Evolutionary conservation across 345 rosid genomes (phyloP).

Genomic region (Zanthoxylum bungeanum): DNA sequence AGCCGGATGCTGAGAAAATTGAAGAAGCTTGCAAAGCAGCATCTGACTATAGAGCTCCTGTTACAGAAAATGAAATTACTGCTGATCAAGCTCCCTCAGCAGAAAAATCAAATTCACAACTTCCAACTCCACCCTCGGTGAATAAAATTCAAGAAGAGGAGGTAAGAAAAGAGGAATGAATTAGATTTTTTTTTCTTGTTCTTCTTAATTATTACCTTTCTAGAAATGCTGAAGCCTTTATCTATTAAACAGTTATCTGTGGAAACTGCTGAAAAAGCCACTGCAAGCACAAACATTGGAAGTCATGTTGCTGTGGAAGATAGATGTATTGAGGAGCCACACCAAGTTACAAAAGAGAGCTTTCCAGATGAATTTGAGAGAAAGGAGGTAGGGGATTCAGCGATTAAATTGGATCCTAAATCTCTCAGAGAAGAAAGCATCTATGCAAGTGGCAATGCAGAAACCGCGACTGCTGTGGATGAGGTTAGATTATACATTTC

Average conservation of each 20-base stretch:
- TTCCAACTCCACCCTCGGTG: slow-evolving; percentile 24
- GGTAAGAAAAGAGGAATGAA: slow-evolving; percentile 26
- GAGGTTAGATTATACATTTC: slow-evolving; percentile 37
- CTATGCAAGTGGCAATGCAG: slow-evolving; percentile 21
- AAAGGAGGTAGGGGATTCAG: slow-evolving; percentile 14
- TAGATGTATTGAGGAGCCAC: slow-evolving; percentile 16
- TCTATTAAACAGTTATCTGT: slow-evolving; percentile 17
- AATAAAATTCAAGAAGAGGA: slow-evolving; percentile 25
- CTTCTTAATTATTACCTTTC: neutral
- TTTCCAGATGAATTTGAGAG: slow-evolving; percentile 16
- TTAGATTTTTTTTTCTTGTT: neutral
- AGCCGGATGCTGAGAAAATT: neutral
- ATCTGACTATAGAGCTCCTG: slow-evolving; percentile 10
- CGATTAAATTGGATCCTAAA: slow-evolving; percentile 1
- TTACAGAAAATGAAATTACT: slow-evolving; percentile 15
- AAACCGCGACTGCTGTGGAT: slow-evolving; percentile 17
- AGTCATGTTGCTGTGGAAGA: slow-evolving; percentile 22
- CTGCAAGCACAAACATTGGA: slow-evolving; percentile 18
- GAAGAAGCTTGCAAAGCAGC: slow-evolving; percentile 19
- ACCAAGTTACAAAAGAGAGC: slow-evolving; percentile 14
- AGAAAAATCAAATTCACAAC: slow-evolving; percentile 26
- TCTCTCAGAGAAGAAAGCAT: slow-evolving; percentile 12
- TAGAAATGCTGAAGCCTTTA: slow-evolving; percentile 5
- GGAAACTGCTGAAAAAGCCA: slow-evolving; percentile 14
- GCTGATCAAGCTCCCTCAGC: slow-evolving; percentile 18